phyloP scores from a whole-genome alignment of 2,329 filamentous ascomycete species.

The Herpotrichia juniperi region DNA sequence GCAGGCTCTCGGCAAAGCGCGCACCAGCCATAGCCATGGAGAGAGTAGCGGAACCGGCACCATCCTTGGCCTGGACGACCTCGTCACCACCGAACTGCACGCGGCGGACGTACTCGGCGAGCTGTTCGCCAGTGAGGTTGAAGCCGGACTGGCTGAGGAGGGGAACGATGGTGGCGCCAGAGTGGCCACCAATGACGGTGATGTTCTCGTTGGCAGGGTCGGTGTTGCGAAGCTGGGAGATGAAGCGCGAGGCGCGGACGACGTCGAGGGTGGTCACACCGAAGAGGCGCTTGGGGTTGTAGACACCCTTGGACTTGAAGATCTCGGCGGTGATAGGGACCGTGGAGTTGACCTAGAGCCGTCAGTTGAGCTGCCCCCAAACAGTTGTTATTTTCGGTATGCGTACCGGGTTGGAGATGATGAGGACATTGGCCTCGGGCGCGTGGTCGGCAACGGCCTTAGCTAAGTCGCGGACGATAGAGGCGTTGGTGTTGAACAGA shows the following conservation, averaged over 20 bases:
- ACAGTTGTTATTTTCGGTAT: neutral
- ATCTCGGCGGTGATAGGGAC: slow-evolving; percentile 97
- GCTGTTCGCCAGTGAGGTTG: slow-evolving; percentile 78
- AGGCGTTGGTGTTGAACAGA: slow-evolving; percentile 99
- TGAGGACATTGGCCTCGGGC: slow-evolving; percentile 91
- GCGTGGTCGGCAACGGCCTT: slow-evolving; percentile 88
- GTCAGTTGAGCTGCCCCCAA: slow-evolving; percentile 15
- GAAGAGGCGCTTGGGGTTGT: slow-evolving; percentile 99
- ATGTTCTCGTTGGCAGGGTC: slow-evolving; percentile 94
- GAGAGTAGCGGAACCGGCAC: slow-evolving; percentile 93
- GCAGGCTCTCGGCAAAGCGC: slow-evolving; percentile 84
- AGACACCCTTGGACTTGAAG: slow-evolving; percentile 93
- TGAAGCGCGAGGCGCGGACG: slow-evolving; percentile 96
- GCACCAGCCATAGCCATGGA: slow-evolving; percentile 98
- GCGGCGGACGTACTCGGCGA: slow-evolving; percentile 81
- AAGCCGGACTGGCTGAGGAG: slow-evolving; percentile 94
- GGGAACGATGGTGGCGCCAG: slow-evolving; percentile 96
- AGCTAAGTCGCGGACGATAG: slow-evolving; percentile 97
- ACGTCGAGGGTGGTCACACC: slow-evolving; percentile 99
- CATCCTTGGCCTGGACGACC: slow-evolving; percentile 99
- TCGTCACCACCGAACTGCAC: slow-evolving; percentile 99
- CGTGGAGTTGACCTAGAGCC: slow-evolving; percentile 84
- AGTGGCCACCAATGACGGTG: slow-evolving; percentile 96
- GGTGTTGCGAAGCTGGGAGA: slow-evolving; percentile 88
- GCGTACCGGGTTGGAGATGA: slow-evolving; percentile 93